These are phyloP conservation scores for Nemophila menziesii DNA, from an alignment of 257 asterid species.

Conservation along the genomic window DNA sequence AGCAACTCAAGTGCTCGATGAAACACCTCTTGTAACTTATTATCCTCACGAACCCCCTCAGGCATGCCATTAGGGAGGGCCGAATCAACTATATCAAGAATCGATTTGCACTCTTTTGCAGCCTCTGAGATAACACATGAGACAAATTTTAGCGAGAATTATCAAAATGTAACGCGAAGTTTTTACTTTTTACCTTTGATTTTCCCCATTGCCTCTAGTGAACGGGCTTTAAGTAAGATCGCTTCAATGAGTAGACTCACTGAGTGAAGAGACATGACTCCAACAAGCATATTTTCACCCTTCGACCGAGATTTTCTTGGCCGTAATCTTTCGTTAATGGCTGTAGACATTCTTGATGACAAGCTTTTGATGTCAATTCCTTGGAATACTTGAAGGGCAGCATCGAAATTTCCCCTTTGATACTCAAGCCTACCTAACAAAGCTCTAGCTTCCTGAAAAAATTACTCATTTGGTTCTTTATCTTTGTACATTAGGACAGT, in stretches of 20 bases:
- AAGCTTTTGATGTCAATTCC: slow-evolving; percentile 68
- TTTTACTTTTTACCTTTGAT: slow-evolving; percentile 41
- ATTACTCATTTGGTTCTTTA: neutral
- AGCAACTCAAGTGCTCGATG: slow-evolving; percentile 73
- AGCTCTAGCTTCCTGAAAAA: slow-evolving; percentile 79
- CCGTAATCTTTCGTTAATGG: slow-evolving; percentile 45
- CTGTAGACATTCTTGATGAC: slow-evolving; percentile 62
- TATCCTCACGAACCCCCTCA: slow-evolving; percentile 35
- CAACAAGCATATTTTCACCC: slow-evolving; percentile 26
- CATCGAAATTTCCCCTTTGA: slow-evolving; percentile 88
- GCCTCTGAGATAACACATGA: slow-evolving; percentile 40
- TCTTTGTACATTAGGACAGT: too few relatives aligned
- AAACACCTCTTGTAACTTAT: slow-evolving; percentile 61
- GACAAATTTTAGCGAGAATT: neutral
- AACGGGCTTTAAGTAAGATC: slow-evolving; percentile 59
- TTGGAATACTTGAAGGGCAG: slow-evolving; percentile 91
- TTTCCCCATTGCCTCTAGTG: slow-evolving; percentile 64
- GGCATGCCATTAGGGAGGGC: slow-evolving; percentile 66
- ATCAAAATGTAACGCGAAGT: neutral
- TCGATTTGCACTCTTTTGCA: slow-evolving; percentile 73
- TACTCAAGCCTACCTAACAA: slow-evolving; percentile 84
- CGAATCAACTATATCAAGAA: slow-evolving; percentile 67
- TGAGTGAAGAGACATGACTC: slow-evolving; percentile 78
- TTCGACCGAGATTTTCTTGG: slow-evolving; percentile 42
- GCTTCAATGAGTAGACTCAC: slow-evolving; percentile 87